Base-by-base conservation (phyloP, 768 basidiomycete species). In the Podaxis sp. region DNA sequence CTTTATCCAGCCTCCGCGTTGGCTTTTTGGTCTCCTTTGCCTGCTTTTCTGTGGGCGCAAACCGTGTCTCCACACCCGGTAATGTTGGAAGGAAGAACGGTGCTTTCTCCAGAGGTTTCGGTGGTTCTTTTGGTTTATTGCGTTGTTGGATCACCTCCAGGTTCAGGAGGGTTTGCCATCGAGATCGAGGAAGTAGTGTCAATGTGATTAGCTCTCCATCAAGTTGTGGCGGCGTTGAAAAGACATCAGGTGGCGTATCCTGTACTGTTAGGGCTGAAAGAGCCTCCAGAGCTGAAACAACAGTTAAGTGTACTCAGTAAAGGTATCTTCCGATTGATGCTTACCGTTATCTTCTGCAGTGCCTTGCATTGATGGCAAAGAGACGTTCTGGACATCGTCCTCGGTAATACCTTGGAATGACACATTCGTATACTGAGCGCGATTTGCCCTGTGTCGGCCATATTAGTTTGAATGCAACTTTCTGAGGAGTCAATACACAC, bases 81-180 rank as follows among this genome's bases (percentile, higher is more conserved):
- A 98, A 76, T 0, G 95, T 94, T 22, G 96, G 97, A 15, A 99
- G 79, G 81, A 99, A 99, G 81, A 99, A 99, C 0, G 97, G 97
- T 1, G 95, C 96, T 64, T 93, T 85, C 76, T 98, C 96, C 12
- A 94, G 93, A 26, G 89, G 91, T 75, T 99, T 98, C 6, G 95
- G 95, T 0, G 95, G 86, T 66, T 97, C 96, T 74, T 91, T 95
- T 12, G 97, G 95, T 79, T 96, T 97, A 73, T 99, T 99, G 59
- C 97, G 88, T 83, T 92, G 90, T 73, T 93, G 89, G 65, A 99
- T 99, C 33, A 94, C 88, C 67, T 99, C 97, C 17, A 99, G 81
- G 70, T 97, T 97, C 62, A 99, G 81, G n/a, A 99, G 77, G 0
- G 97, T 96, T 75, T 97, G 95, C 97, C 97, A 99, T 68, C 92